phyloP scores from a whole-genome alignment of 2,329 filamentous ascomycete species.

The Ramularia endophylla region DNA sequence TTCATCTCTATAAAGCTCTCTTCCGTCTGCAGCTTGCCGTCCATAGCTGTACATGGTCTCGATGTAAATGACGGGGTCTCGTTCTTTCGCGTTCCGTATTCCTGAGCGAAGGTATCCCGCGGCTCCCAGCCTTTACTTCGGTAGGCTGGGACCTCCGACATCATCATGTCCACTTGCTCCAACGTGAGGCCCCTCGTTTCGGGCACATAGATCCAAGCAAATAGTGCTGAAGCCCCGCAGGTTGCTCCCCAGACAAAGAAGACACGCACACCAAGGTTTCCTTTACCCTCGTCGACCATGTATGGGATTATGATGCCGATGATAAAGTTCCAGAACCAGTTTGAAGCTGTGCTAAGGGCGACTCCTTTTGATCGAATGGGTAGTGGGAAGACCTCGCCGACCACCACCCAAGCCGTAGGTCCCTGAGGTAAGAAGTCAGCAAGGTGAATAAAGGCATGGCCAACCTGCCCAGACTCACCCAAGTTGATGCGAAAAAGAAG shows the following conservation, averaged over 20 bases:
- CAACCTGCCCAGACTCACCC: constrained; percentile 39
- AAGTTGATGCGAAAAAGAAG: constrained; percentile 84
- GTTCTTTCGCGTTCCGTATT: constrained; percentile 8
- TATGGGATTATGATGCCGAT: constrained; percentile 68
- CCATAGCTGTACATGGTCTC: constrained; percentile 2
- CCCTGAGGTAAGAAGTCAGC: constrained; percentile 38
- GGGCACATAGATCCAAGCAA: constrained; percentile 35
- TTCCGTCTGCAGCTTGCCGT: constrained; percentile 3
- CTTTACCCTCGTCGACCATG: constrained; percentile 57
- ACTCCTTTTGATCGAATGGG: constrained; percentile 52
- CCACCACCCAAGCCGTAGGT: constrained; percentile 56
- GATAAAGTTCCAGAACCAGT: constrained; percentile 44
- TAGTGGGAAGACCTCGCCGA: constrained; percentile 85
- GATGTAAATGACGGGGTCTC: neutral
- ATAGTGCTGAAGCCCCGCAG: constrained; percentile 29
- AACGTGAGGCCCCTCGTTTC: constrained; percentile 37
- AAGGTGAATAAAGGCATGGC: neutral
- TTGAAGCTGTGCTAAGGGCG: constrained; percentile 73
- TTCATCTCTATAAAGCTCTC: constrained; percentile 19
- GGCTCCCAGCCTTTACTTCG: constrained; percentile 28
- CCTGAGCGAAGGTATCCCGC: constrained; percentile 27
- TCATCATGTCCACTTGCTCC: constrained; percentile 34
- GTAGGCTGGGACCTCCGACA: constrained; percentile 45
- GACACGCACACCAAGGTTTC: constrained; percentile 45
- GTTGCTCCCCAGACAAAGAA: constrained; percentile 43